Evolutionary conservation across 768 basidiomycete species (phyloP).

Genomic region (Lactarius tabidus): DNA sequence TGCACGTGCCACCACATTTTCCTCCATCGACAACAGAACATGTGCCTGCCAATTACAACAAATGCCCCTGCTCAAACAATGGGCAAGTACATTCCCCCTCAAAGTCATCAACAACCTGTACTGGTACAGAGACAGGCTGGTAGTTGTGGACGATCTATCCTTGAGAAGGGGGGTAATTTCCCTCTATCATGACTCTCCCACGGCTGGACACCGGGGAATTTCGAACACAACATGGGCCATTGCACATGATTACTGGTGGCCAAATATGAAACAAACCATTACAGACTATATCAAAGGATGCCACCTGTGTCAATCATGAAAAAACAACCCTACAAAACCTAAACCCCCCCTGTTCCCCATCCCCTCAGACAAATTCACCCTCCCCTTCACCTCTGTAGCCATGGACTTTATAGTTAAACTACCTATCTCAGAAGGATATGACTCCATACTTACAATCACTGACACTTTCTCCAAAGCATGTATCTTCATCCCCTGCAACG

Average conservation of each 20-base stretch:
- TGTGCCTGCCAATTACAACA: neutral
- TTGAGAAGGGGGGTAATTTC: neutral
- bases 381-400: neutral
- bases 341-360: neutral
- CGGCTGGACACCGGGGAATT: neutral
- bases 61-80: neutral
- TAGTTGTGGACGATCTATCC: neutral
- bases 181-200: neutral
- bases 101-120: accelerated
- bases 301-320: neutral
- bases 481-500: too few relatives aligned
- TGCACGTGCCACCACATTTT: accelerated
- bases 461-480: too few relatives aligned
- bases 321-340: neutral
- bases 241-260: neutral
- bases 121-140: neutral
- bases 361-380: neutral
- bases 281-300: neutral
- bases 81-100: neutral
- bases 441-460: neutral
- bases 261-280: neutral
- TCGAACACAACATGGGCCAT: neutral
- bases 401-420: neutral
- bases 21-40: neutral
- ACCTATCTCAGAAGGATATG: accelerated